phyloP scores from a whole-genome alignment of 1,284 basidiomycete genomes.

The Cryptococcus sp. region DNA sequence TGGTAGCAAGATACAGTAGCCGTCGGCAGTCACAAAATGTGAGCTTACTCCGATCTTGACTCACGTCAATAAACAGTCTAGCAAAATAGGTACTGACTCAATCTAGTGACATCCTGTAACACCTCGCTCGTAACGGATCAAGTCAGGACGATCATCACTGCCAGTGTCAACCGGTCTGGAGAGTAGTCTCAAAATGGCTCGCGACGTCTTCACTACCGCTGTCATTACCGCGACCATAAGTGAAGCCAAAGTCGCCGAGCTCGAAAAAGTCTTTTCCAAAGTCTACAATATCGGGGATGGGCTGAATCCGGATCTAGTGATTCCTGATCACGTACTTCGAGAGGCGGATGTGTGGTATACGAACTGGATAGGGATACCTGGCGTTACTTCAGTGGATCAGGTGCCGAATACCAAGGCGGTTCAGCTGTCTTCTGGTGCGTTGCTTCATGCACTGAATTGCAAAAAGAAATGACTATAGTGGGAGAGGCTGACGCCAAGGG shows the following conservation, averaged over 20 bases:
- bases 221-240: too few species aligned
- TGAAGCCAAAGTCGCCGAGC: neutral
- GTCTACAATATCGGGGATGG: conserved; percentile 15
- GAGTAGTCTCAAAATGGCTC: too few species aligned
- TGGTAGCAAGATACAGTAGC: too few species aligned
- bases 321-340: conserved; percentile 6
- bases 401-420: conserved; percentile 28
- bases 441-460: neutral
- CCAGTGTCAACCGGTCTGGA: too few species aligned
- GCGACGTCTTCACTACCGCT: too few species aligned
- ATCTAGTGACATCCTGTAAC: too few species aligned
- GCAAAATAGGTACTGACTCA: too few species aligned
- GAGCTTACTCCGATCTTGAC: too few species aligned
- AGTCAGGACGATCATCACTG: too few species aligned
- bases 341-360: conserved; percentile 21
- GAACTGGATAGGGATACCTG: conserved; percentile 14
- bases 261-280: conserved; percentile 13
- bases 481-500: neutral
- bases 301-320: conserved; percentile 12
- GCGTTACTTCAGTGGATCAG: conserved; percentile 14
- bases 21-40: too few species aligned
- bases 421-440: conserved; percentile 40
- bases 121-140: too few species aligned
- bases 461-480: neutral
- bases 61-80: too few species aligned